Evolutionary conservation across 192 early-diverging fungal species (phyloP), one percentile per base, ranked within the genome.

Genomic region (Rhizophlyctis rosea): DNA sequence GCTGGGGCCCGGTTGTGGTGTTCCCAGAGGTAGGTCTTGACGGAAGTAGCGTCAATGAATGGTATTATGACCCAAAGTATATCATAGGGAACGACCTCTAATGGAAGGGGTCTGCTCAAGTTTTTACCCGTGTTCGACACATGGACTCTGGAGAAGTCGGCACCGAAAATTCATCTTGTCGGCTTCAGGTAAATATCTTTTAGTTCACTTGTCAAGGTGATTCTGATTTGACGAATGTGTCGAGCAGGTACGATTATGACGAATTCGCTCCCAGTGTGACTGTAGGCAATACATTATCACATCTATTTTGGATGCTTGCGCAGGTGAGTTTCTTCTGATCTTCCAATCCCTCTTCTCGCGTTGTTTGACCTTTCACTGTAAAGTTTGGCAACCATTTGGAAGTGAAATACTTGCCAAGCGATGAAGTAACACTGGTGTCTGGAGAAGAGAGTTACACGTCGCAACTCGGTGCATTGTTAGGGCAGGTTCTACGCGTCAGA

Each of bases 91-190:
- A 91, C 92, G 0, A 93, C 92, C 9, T 85, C 86, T 25, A 95
- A 95, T 69, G 90, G 90, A n/a, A 75, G 88, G 3, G 92, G 91
- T 4, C 69, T 95, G 27, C 74, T 95, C 7, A 87, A 89, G 63
- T 82, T 93, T 31, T 61, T 82, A 24, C 86, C 89, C 3, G 70
- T 92, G 21, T 92, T 93, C 65, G 79, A 85, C 44, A 74, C 79
- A 4, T 72, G 71, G 23, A 69, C 67, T n/a, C 67, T 81, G 25
- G 72, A 79, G 28, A 86, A 91, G 59, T 74, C 81, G 3, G 76
- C 83, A 33, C 56, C 81, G 9, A 24, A 56, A 7, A 68, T 95
- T 44, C 78, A 81, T 47, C 44, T 91, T n/a, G 30, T 90, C 50
- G 72, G 79, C 3, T 59, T 90, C 36, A 89, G 81, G 77, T 85